Conservation (phyloP, 768 basidiomycete species). For the Boletus edulis region DNA sequence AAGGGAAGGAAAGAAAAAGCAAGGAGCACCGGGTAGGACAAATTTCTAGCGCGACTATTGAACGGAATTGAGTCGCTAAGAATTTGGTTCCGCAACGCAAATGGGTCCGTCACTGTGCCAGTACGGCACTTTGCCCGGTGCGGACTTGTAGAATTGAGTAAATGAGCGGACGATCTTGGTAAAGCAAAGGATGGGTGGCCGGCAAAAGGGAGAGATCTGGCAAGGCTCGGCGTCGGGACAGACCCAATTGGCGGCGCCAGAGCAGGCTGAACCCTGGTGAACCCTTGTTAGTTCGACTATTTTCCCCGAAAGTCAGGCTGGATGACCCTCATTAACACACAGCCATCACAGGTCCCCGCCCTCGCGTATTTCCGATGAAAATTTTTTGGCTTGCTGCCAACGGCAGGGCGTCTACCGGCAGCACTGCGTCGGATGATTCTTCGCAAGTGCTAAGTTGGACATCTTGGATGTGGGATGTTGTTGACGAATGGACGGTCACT, state of each 20-base stretch:
- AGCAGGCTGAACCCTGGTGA: conserved; percentile 28
- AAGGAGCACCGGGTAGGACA: conserved; percentile 27
- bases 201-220: conserved; percentile 13
- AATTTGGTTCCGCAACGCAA: conserved; percentile 35
- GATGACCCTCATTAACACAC: conserved; percentile 35
- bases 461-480: neutral
- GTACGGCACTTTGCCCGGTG: conserved; percentile 29
- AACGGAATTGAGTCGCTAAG: conserved; percentile 27
- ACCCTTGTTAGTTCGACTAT: conserved; percentile 26
- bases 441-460: neutral
- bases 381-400: conserved; percentile 25
- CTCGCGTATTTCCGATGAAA: conserved; percentile 38
- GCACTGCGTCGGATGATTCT: conserved; percentile 9
- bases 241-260: conserved; percentile 27
- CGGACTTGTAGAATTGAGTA: conserved; percentile 25
- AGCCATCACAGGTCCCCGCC: conserved; percentile 39
- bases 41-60: conserved; percentile 34
- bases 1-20: conserved; percentile 29
- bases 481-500: neutral
- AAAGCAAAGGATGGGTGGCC: conserved; percentile 11
- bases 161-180: conserved; percentile 25
- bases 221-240: conserved; percentile 20
- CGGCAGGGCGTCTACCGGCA: conserved; percentile 19
- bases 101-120: conserved; percentile 28
- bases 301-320: conserved; percentile 33